Percentiles rank a stretch among this genome's conserved stretches.
phyloP scores from a whole-genome alignment of 495 filamentous ascomycete genomes.

The Echria macrotheca region DNA sequence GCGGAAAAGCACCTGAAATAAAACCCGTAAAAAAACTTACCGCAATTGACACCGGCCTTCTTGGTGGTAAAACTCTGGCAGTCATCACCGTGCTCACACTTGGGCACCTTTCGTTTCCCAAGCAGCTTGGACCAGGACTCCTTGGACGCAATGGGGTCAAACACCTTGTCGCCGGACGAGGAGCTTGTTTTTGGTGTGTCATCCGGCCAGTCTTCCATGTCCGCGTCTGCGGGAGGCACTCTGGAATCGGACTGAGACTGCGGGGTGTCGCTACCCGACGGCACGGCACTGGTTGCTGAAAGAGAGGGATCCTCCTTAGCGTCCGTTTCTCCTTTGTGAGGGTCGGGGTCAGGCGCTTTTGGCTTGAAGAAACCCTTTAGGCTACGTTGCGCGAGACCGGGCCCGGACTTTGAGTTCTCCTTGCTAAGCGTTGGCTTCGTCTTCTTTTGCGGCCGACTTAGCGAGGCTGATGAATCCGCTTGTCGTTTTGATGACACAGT shows the following conservation, averaged over 20 bases:
- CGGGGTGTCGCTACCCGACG: not conserved
- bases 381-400: constrained; percentile 60
- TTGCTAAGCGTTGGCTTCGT: constrained; percentile 26
- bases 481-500: too few species aligned
- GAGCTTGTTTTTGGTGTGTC: not conserved
- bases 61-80: constrained; percentile 77
- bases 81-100: constrained; percentile 83
- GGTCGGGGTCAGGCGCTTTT: constrained; percentile 31
- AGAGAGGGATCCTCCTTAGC: not conserved
- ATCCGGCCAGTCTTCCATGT: not conserved
- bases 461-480: constrained; percentile 18
- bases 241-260: not conserved
- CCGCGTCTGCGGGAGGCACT: not conserved
- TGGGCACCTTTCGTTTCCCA: constrained; percentile 64
- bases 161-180: constrained; percentile 26
- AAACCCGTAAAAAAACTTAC: constrained; percentile 30
- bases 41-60: constrained; percentile 77
- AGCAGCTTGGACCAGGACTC: constrained; percentile 86
- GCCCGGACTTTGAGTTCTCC: constrained; percentile 30
- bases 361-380: constrained; percentile 81
- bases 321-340: constrained; percentile 3
- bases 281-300: too few species aligned
- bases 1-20: not conserved
- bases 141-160: constrained; percentile 69
- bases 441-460: constrained; percentile 37